Evolutionary conservation across 768 basidiomycete genomes (phyloP), one percentile per base, ranked within the genome.

Genomic region (Panus rudis): DNA sequence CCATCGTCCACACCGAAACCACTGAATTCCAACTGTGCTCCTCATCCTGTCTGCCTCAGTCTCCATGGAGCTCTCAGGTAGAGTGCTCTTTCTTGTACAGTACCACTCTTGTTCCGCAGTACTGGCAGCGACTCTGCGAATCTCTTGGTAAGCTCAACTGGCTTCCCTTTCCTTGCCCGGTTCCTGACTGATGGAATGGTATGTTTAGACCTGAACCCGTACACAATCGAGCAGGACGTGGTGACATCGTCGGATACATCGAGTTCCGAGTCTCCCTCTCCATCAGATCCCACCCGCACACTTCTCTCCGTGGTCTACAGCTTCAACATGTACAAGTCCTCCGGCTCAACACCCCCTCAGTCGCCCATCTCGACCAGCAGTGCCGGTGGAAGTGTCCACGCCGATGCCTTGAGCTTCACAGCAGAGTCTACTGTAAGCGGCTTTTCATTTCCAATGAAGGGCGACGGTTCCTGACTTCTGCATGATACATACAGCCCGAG

Each of bases 1-100:
- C 61, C 11, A 52, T 67, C 30, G 63, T 83, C 40, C 76, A 75
- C 60, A 66, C 68, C 0, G 84, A 86, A 59, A 62, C 32, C 54
- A 70, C 43, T 52, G 61, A 55, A 39, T 51, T 63, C 28, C 38
- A 49, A 41, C 33, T 55, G 45, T 45, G 48, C 23, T 41, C 43
- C 21, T 51, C 52, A 43, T 51, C 50, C 32, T 50, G 49, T 44
- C 48, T 45, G 48, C 51, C 54, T 3, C 37, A 38, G 26, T 35
- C 51, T 12, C 43, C 43, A 28, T 56, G 47, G 45, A 31, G 50
- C 6, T 42, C 48, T 35, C 52, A 56, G 40, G 44, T 53, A 38
- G 53, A 54, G 44, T 55, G 50, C 48, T 46, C 47, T 2, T 53
- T 55, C 51, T 48, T 55, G 6, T 59, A 59, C 45, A 56, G 49